Evolutionary conservation across 225 moss, liverwort and hornwort species (phyloP).

Genomic region (Asterella californica): DNA sequence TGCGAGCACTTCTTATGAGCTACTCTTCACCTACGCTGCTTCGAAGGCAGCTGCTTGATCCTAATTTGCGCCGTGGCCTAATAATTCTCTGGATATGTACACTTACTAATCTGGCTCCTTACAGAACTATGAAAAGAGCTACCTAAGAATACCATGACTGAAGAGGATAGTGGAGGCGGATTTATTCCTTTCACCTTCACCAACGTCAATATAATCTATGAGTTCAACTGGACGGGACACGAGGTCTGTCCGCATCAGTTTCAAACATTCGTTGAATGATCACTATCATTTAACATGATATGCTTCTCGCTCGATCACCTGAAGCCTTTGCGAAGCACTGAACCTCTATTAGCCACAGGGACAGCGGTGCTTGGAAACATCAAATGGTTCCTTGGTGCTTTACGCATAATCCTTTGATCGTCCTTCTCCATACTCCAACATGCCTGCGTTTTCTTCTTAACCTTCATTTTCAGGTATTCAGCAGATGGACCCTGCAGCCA

Average conservation of each 20-base stretch:
- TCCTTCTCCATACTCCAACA: not conserved
- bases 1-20: not conserved
- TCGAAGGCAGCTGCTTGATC: not conserved
- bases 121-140: not conserved
- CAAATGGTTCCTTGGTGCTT: not conserved
- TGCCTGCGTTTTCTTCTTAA: conserved; percentile 19
- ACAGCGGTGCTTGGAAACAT: not conserved
- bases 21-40: not conserved
- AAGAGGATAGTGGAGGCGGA: not conserved
- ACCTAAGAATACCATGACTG: not conserved
- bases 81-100: not conserved
- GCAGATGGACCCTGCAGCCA: conserved; percentile 7
- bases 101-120: not conserved
- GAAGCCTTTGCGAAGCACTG: conserved; percentile 34
- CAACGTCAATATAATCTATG: not conserved
- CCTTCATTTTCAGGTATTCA: conserved; percentile 9
- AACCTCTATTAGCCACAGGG: conserved; percentile 9
- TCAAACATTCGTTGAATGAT: conserved; percentile 2
- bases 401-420: not conserved
- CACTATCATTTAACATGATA: not conserved
- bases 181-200: not conserved
- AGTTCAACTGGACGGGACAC: conserved; percentile 14
- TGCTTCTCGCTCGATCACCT: conserved; percentile 16
- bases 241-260: conserved; percentile 24
- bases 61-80: not conserved